A percentile compares a stretch with the other conserved stretches of the same genome.
Conservation (phyloP, 805 yeast genomes). For the Teunomyces atbi region DNA sequence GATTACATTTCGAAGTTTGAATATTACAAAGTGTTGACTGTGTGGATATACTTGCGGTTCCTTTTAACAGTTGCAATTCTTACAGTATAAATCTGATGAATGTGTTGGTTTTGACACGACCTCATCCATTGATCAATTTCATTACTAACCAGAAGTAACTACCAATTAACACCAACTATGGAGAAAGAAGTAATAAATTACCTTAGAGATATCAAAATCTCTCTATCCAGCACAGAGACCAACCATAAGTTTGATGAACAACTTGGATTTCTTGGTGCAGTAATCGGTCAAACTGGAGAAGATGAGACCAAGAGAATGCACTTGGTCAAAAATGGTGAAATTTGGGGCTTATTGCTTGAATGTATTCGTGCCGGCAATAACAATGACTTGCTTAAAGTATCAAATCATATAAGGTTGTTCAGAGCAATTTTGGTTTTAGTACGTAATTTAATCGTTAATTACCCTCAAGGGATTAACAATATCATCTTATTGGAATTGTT, state of each 20-base stretch:
- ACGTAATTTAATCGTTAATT: conserved; percentile 40
- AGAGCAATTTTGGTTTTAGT: conserved; percentile 50
- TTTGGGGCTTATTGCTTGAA: background rate
- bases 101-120: background rate
- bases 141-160: background rate
- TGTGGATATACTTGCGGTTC: background rate
- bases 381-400: background rate
- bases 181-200: background rate
- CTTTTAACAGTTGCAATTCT: background rate
- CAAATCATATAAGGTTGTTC: conserved; percentile 28
- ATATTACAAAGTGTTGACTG: no score
- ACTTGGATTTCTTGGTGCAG: background rate
- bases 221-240: background rate
- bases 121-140: background rate
- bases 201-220: background rate
- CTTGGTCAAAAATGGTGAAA: background rate
- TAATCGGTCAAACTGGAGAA: background rate
- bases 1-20: no score
- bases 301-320: background rate
- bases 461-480: conserved; percentile 3
- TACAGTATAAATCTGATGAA: background rate
- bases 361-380: background rate
- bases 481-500: conserved; percentile 4
- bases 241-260: conserved; percentile 1
- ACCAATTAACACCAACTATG: background rate